Conservation (phyloP, 805 yeast genomes). For the Middelhovenomyces tepae region DNA sequence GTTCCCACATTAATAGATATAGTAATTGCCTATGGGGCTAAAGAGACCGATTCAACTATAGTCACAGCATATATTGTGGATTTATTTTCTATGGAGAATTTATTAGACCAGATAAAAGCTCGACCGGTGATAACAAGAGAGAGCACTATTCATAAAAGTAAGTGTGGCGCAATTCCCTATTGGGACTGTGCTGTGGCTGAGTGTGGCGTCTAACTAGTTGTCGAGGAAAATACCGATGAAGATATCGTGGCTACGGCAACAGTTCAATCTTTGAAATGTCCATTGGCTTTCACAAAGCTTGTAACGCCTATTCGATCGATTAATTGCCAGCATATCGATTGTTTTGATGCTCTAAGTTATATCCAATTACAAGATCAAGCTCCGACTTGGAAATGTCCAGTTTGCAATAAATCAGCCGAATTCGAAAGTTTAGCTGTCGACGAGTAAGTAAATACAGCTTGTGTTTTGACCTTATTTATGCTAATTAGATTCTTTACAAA, state of each 20-base stretch:
- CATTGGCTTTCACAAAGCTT: conserved; percentile 65
- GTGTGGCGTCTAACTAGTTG: no score
- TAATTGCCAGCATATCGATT: conserved; percentile 71
- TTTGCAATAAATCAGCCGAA: conserved; percentile 50
- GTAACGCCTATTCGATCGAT: conserved; percentile 61
- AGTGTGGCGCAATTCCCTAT: no score
- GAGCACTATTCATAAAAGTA: conserved; percentile 41
- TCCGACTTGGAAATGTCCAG: conserved; percentile 84
- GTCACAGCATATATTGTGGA: conserved; percentile 55
- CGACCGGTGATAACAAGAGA: conserved; percentile 46
- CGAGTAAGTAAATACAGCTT: conserved; percentile 49
- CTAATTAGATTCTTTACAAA: neutral
- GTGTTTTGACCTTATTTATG: no score
- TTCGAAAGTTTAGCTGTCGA: conserved; percentile 59
- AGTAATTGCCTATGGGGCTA: conserved; percentile 19
- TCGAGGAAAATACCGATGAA: conserved; percentile 50
- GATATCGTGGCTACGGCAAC: conserved; percentile 62
- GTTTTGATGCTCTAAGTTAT: conserved; percentile 76
- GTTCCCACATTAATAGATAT: neutral
- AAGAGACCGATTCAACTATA: conserved; percentile 52
- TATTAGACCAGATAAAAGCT: conserved; percentile 34
- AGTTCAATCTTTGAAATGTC: conserved; percentile 64
- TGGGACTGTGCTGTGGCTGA: no score
- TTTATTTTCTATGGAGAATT: conserved; percentile 31
- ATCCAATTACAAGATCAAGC: conserved; percentile 68